Percentiles rank a stretch among this genome's conserved stretches.
Evolutionary conservation across 208 protist genomes (phyloP).

Genomic region (Paratrypanosoma confusum): DNA sequence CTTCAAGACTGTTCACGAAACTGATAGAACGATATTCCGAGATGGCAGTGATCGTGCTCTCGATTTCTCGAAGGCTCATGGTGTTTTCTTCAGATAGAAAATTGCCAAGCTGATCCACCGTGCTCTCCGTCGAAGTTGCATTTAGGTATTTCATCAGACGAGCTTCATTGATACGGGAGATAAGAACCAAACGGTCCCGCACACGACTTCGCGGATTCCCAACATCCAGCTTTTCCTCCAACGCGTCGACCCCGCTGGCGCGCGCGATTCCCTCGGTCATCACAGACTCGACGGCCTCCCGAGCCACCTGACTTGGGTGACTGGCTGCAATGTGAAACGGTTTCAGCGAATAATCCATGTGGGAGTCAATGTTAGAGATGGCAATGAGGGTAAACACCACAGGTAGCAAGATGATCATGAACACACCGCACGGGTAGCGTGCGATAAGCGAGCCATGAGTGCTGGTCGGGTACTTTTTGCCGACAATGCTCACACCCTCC

Average conservation of each 20-base stretch:
- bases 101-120: no score
- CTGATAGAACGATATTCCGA: constrained; percentile 13
- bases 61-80: not conserved
- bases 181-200: constrained; percentile 20
- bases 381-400: constrained; percentile 29
- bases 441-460: constrained; percentile 11
- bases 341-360: constrained; percentile 15
- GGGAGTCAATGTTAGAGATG: constrained; percentile 4
- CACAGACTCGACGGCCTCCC: constrained; percentile 7
- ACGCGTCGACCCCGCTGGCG: constrained; percentile 4
- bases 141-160: constrained; percentile 6
- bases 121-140: no score
- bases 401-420: constrained; percentile 16
- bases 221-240: constrained; percentile 3
- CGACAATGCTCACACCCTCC: constrained; percentile 27
- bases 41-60: not conserved
- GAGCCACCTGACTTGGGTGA: constrained; percentile 8
- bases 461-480: constrained; percentile 31
- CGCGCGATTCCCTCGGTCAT: constrained; percentile 9
- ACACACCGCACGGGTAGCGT: constrained; percentile 10
- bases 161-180: constrained; percentile 5
- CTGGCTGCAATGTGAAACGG: constrained; percentile 27
- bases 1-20: constrained; percentile 35
- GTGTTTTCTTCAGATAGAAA: constrained; percentile 4
- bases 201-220: constrained; percentile 7